phyloP scores from a whole-genome alignment of 805 yeast species.

The Suhomyces sp. region DNA sequence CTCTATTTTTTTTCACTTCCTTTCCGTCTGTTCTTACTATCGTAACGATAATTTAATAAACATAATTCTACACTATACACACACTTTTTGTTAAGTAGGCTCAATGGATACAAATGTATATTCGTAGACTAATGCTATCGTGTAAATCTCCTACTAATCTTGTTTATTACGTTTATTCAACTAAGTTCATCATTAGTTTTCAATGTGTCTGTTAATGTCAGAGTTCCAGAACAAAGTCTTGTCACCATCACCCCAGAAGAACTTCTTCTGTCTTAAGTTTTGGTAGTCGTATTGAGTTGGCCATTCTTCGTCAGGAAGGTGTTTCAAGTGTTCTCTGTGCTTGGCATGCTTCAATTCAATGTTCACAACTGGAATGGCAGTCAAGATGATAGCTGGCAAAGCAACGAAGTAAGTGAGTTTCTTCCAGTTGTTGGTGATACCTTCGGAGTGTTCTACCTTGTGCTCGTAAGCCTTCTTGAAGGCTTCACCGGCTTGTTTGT shows the following conservation, averaged over 20 bases:
- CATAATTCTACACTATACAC: neutral
- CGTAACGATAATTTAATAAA: slow-evolving; percentile 1
- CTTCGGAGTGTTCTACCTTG: slow-evolving; percentile 73
- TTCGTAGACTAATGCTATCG: neutral
- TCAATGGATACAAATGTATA: neutral
- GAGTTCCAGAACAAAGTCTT: slow-evolving; percentile 96
- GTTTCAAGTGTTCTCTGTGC: slow-evolving; percentile 76
- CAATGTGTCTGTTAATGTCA: slow-evolving; percentile 82
- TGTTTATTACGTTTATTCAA: neutral
- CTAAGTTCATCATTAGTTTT: slow-evolving; percentile 13
- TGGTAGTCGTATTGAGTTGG: slow-evolving; percentile 88
- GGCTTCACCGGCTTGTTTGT: slow-evolving; percentile 67
- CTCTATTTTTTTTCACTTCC: slow-evolving; percentile 2
- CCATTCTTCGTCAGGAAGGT: slow-evolving; percentile 86
- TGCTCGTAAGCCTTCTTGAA: slow-evolving; percentile 61
- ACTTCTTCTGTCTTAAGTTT: slow-evolving; percentile 82
- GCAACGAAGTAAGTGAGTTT: slow-evolving; percentile 79
- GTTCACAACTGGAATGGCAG: slow-evolving; percentile 77
- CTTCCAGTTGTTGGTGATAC: slow-evolving; percentile 78
- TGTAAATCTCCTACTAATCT: neutral
- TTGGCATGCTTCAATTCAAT: slow-evolving; percentile 86
- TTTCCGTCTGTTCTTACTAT: slow-evolving; percentile 2
- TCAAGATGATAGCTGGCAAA: slow-evolving; percentile 71
- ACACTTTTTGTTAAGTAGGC: too few species aligned
- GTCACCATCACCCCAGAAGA: slow-evolving; percentile 99